Base-by-base conservation (phyloP, 2,329 filamentous ascomycete genomes). In the Colletotrichum sp. region DNA sequence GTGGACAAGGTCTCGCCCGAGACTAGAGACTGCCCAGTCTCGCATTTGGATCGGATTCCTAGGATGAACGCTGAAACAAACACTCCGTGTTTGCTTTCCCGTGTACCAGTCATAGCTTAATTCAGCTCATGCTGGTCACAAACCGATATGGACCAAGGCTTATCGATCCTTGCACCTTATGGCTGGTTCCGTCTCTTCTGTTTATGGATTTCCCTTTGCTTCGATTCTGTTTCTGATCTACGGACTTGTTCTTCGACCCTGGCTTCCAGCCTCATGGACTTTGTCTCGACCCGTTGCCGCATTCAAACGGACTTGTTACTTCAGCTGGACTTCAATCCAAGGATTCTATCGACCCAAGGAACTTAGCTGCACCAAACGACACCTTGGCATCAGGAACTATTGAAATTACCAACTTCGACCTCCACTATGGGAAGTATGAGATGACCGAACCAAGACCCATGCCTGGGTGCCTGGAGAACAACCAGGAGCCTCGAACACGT, bases 171-270 rank as follows among this genome's bases (percentile, higher is more conserved):
- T n/a, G 59, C 48, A 6, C 21, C 63, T 18, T 63, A n/a, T 43
- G 69, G 39, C 34, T 30, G 24, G 64, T 48, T 21, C 65, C 43
- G 52, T 57, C 36, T 75, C 28, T 73, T 76, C 77, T 75, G 55
- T 65, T 68, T 67, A 61, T 74, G 75, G 77, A 61, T 75, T 75
- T 30, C 67, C 71, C 36, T 68, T 64, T 70, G 30, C 63, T 67
- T 74, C 69, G 73, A 72, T 67, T 32, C 34, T 30, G 28, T 59
- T 32, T 60, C 36, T 72, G 21, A 60, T 16, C 39, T 26, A 15
- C 12, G 39, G 48, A 43, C 24, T 66, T 34, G 16, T 21, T 34
- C 5, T 6, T 66, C 28, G 10, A 30, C 34, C 13, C 4, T 15
- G 32, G 32, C 28, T 10, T 32, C 18, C 5, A 10, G 28, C 18